Base-by-base conservation (phyloP, 2,329 filamentous ascomycete genomes). In the Xylaria sp. region DNA sequence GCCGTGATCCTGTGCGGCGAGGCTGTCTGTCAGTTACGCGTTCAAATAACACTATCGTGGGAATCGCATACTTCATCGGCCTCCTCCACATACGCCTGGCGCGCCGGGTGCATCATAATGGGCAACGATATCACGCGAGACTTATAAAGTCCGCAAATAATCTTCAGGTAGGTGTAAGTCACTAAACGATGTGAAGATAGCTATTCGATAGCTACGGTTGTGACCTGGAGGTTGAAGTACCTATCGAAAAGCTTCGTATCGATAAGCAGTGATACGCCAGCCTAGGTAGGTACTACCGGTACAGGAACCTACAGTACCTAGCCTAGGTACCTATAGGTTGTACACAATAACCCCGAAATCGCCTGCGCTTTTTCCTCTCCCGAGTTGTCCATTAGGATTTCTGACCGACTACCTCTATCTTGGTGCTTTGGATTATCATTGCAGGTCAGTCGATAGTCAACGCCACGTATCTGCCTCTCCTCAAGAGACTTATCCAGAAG, bases 81-180 rank as follows among this genome's bases (percentile, higher is more conserved):
- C 77, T 97, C 95, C 85, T 98, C 95, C 71, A 98, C 94, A 80
- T 96, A 97, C 47, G 95, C 95, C 81, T 95, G 91, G 72, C 96
- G 89, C 78, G 95, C 89, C 65, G 95, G 95, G 83, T 97, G 95
- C 83, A 97, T 89, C 82, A 86, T 89, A 71, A 75, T 83, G 80
- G 74, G 73, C 74, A 70, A 72, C 47, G 6, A 5, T 59, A n/a
- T 29, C 11, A n/a, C 1, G 17, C 22, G 17, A 17, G 27, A 11
- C 22, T 33, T 53, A 27, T 13, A n/a, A 17, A 36, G 27, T 39
- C 25, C n/a, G 33, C 10, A 15, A 27, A 25, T 53, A 33, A 42
- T 45, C 3, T 11, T 53, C 47, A 20, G 25, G 17, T 50, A 42
- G 2, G 31, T 9, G 27, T 15, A 36, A 15, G 51, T 44, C 36